phyloP scores from a whole-genome alignment of 805 yeast species.

The Yamadazyma takamatsuzukensis region DNA sequence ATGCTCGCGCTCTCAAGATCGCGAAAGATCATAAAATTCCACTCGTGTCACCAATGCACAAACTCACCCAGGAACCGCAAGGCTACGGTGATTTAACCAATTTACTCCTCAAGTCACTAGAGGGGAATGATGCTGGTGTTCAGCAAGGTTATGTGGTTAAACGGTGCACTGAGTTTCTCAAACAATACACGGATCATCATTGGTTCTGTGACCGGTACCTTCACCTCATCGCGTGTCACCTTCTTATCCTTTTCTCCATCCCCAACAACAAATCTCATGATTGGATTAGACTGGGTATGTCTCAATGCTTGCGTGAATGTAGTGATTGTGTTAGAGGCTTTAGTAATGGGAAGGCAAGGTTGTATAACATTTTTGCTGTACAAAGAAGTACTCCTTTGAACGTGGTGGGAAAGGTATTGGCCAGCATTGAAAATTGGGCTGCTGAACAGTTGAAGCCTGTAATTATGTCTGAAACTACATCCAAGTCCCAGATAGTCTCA shows the following conservation, averaged over 20 bases:
- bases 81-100: too few species aligned
- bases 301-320: conserved; percentile 45
- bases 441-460: conserved; percentile 6
- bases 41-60: conserved; percentile 1
- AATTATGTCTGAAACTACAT: background rate
- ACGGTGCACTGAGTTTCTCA: conserved; percentile 22
- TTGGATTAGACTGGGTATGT: conserved; percentile 40
- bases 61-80: too few species aligned
- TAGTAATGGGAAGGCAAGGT: conserved; percentile 48
- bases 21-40: too few species aligned
- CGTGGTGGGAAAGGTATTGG: conserved; percentile 28
- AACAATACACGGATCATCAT: conserved; percentile 30
- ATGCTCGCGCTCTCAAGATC: background rate
- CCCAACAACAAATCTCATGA: conserved; percentile 42
- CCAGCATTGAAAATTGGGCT: conserved; percentile 36
- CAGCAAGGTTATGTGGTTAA: too few species aligned
- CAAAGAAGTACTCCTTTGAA: conserved; percentile 40
- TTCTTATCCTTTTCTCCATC: conserved; percentile 60
- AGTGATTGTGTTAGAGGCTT: conserved; percentile 51
- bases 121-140: too few species aligned
- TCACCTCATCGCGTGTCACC: conserved; percentile 49
- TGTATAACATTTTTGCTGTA: conserved; percentile 50
- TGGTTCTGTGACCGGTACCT: conserved; percentile 54
- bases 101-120: too few species aligned
- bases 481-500: conserved; percentile 2